Base-by-base conservation (phyloP, 148 eudicot genomes). In the Heliosperma pusillum region DNA sequence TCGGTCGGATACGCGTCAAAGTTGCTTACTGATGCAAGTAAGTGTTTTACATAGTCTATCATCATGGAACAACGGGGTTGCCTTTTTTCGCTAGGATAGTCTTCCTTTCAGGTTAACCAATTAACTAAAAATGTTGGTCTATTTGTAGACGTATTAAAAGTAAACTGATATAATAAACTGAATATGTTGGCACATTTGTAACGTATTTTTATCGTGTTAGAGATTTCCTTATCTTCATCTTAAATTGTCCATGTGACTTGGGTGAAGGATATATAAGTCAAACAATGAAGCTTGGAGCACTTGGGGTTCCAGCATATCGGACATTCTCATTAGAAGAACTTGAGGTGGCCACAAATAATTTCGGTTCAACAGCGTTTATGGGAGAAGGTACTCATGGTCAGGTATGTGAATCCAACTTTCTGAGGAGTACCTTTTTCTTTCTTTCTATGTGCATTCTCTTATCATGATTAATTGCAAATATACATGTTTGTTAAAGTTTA, bases 311-410 rank as follows among this genome's bases (percentile, higher is more conserved):
- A 61, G 79, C 88, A 72, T 91, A 91, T 74, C 86, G 96, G 53
- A 84, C 88, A 30, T 94, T 88, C 77, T 88, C 92, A 11, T 60
- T 94, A 74, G 93, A 88, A 78, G 98, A 94, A 82, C 91, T 94
- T 68, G 97, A 94, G 84, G 87, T 71, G 74, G 97, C 97, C 47
- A 94, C 97, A n/a, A 79, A 84, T 80, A 82, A 84, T 71, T 94
- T 94, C 68, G 80, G 83, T 78, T 77, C 97, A 70, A 79, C 93
- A 19, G 80, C 88, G 69, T 90, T 92, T 79, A 87, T 91, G 83
- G 95, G 91, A 55, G 93, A 94, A 82, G 93, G 90, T 61, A 80
- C 97, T 82, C 86, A 84, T 75, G 91, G 93, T 63, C 96, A 92
- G 93, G 98, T 94, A 82, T 65, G 75, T 70, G 7, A 30, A 42